A percentile compares a stretch with the other conserved stretches of the same genome.
phyloP scores from a whole-genome alignment of 208 protist species.

The Trypanosoma theileri region DNA sequence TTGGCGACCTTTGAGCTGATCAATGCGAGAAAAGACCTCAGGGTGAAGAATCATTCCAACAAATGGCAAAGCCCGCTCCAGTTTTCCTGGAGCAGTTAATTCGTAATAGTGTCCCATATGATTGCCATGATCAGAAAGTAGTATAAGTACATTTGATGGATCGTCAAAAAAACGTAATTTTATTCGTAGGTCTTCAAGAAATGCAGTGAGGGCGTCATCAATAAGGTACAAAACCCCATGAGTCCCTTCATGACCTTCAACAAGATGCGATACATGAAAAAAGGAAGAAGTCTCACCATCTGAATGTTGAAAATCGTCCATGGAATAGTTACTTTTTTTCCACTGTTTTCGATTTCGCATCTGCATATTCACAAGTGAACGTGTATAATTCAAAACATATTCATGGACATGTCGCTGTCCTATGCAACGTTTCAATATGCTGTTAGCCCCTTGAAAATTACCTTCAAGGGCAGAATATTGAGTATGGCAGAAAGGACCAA shows the following conservation, averaged over 20 bases:
- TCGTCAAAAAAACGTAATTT: constrained; percentile 63
- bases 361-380: constrained; percentile 34
- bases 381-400: constrained; percentile 58
- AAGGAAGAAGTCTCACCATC: constrained; percentile 32
- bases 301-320: not conserved
- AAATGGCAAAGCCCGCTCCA: constrained; percentile 55
- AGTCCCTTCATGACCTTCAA: constrained; percentile 68
- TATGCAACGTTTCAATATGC: constrained; percentile 62
- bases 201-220: constrained; percentile 47
- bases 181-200: constrained; percentile 43
- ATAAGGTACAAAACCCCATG: constrained; percentile 48
- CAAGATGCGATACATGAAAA: constrained; percentile 56
- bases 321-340: constrained; percentile 2
- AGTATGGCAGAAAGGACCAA: constrained; percentile 57
- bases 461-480: constrained; percentile 44
- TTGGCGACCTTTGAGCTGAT: constrained; percentile 31
- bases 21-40: constrained; percentile 42
- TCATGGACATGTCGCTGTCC: constrained; percentile 49
- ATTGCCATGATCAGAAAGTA: constrained; percentile 62
- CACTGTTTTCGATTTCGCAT: constrained; percentile 16
- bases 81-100: constrained; percentile 44
- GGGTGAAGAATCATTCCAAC: constrained; percentile 40
- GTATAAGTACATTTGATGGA: constrained; percentile 55
- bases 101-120: constrained; percentile 74
- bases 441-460: constrained; percentile 63